Evolutionary conservation across 176 grass and related monocot species (phyloP).

Genomic region (Oryza glaberrima): DNA sequence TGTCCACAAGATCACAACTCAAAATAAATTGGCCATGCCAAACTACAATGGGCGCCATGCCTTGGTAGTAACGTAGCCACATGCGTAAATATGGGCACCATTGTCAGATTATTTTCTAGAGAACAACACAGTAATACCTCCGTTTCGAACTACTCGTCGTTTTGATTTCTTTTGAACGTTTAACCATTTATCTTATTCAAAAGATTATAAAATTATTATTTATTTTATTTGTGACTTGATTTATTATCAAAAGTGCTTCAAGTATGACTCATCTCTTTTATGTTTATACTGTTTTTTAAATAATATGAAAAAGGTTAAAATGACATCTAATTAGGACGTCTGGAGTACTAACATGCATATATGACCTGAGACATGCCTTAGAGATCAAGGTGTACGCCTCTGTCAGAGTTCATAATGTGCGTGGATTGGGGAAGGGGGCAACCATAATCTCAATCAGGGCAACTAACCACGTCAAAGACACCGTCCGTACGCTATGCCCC

Average conservation of each 20-base stretch:
- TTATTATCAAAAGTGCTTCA: too few species aligned
- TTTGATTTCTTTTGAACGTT: too few species aligned
- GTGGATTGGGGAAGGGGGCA: conserved; percentile 44
- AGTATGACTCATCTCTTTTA: too few species aligned
- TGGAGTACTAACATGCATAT: background rate
- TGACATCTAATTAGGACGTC: too few species aligned
- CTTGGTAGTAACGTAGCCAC: background rate
- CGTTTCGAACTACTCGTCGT: too few species aligned
- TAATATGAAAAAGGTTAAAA: too few species aligned
- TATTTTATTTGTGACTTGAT: too few species aligned
- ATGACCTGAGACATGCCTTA: background rate
- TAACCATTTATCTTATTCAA: too few species aligned
- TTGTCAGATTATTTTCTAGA: background rate
- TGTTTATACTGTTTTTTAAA: too few species aligned
- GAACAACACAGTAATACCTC: background rate
- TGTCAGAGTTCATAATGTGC: background rate
- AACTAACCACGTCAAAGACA: background rate
- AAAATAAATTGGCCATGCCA: background rate
- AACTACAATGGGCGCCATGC: background rate
- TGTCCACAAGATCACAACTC: too few species aligned
- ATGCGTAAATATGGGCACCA: background rate
- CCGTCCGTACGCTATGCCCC: background rate
- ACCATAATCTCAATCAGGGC: background rate
- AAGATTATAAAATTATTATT: too few species aligned
- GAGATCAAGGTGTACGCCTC: background rate